phyloP scores from a whole-genome alignment of 1,284 basidiomycete genomes.

The Rhodotorula sp. region DNA sequence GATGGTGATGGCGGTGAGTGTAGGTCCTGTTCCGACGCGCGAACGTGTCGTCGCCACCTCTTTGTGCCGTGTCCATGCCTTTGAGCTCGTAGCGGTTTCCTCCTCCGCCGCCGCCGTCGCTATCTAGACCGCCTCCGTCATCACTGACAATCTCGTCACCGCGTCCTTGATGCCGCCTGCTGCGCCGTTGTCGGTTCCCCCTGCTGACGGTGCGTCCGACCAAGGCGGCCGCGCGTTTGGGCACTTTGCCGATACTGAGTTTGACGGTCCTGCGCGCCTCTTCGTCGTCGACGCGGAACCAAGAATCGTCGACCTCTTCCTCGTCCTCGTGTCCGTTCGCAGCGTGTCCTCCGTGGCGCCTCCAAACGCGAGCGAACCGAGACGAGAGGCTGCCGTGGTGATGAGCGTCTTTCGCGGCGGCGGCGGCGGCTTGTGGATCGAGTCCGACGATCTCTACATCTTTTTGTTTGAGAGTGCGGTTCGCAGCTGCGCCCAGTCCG shows the following conservation, averaged over 20 bases:
- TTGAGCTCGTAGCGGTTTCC: neutral
- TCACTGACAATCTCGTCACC: neutral
- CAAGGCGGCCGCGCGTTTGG: neutral
- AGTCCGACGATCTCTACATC: neutral
- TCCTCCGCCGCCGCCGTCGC: neutral
- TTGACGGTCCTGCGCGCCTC: neutral
- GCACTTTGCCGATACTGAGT: constrained; percentile 10
- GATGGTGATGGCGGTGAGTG: too few relatives aligned
- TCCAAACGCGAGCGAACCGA: neutral
- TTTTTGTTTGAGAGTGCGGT: too few relatives aligned
- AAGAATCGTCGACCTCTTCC: constrained; percentile 24
- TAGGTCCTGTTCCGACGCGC: too few relatives aligned
- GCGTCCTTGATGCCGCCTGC: neutral
- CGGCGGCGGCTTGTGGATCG: neutral
- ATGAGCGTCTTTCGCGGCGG: too few relatives aligned
- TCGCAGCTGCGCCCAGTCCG: neutral
- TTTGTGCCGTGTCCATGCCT: neutral
- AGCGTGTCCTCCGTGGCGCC: too few relatives aligned
- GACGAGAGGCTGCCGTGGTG: neutral
- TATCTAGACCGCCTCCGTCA: neutral
- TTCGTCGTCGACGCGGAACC: constrained; percentile 3
- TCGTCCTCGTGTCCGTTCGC: neutral
- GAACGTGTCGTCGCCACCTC: neutral
- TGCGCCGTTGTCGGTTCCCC: neutral
- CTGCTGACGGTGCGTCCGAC: neutral